Conservation (phyloP, 352 stramenopile genomes). For the Phytopythium ostracodes region DNA sequence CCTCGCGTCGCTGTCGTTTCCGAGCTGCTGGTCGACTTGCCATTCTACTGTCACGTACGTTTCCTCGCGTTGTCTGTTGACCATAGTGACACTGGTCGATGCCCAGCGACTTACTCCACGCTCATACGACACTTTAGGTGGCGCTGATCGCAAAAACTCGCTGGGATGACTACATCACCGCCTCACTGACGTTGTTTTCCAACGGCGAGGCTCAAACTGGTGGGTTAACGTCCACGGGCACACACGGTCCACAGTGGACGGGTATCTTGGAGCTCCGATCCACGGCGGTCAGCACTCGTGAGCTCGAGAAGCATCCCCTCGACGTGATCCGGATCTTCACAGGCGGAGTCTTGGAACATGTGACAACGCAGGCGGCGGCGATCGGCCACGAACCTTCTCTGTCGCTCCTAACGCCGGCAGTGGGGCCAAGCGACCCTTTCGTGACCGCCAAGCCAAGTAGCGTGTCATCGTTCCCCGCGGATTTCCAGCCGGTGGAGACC, state of each 20-base stretch:
- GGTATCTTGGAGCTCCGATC: slow-evolving; percentile 56
- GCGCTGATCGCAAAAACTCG: slow-evolving; percentile 57
- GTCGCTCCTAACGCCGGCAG: background rate
- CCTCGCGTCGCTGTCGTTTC: slow-evolving; percentile 28
- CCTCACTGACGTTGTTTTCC: slow-evolving; percentile 36
- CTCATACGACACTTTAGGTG: slow-evolving; percentile 21
- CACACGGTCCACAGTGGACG: slow-evolving; percentile 13
- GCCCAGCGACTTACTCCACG: background rate
- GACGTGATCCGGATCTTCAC: slow-evolving; percentile 39
- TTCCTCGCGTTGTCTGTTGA: background rate
- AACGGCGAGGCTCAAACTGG: background rate
- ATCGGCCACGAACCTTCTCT: too few species aligned
- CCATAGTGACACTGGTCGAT: too few species aligned
- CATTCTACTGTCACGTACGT: slow-evolving; percentile 56
- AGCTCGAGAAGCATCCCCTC: slow-evolving; percentile 37
- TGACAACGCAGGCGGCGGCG: background rate
- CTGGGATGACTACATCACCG: slow-evolving; percentile 49
- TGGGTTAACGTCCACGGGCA: background rate
- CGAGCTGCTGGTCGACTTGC: slow-evolving; percentile 53
- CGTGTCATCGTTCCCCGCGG: background rate
- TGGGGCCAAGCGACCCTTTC: background rate
- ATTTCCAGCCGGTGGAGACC: slow-evolving; percentile 2
- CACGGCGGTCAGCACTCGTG: slow-evolving; percentile 28
- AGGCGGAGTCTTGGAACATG: slow-evolving; percentile 6
- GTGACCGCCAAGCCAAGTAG: background rate